Base-by-base conservation (phyloP, 2,329 filamentous ascomycete genomes). In the Aspergillus pseudotamarii region DNA sequence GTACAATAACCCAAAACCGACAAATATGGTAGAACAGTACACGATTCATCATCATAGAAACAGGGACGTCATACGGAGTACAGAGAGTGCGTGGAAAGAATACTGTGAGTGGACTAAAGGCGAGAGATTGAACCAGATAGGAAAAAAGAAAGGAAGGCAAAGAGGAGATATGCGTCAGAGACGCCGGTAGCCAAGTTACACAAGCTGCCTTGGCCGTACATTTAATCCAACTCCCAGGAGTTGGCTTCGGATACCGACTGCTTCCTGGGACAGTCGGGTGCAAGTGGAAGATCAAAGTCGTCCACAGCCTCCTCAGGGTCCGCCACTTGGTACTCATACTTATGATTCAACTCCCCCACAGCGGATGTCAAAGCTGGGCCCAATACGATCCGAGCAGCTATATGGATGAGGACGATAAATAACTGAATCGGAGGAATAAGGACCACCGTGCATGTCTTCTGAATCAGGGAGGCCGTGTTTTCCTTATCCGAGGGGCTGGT, bases 361-460 rank as follows among this genome's bases (percentile, higher is more conserved):
- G 69, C 63, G 11, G 73, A 68, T 36, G 66, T 71, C 36, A 69
- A 30, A n/a, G 67, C 66, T 12, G 75, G 73, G 14, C 70, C 74
- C 46, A 76, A 69, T 6, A 89, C 85, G 65, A 97, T 92, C 65
- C 87, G 88, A 0, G 91, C 89, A 0, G 93, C 92, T 61, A 97
- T 92, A 61, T 88, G 88, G 5, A 97, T 84, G 84, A 97, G 93
- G 46, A 96, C 82, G 30, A 87, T 84, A 41, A 96, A 86, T 2
- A 96, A 84, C 70, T 94, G 88, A 38, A 89, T 86, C 0, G 94
- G 93, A n/a, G 93, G 93, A 0, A 91, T 88, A 16, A 97, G 80
- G 4, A 96, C 84, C 34, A 95, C 84, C 58, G 91, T 88, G 66
- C 87, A 89, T 0, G 93, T 93, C 78, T 92, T 94, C 61, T 89